phyloP scores from a whole-genome alignment of 139 green algal species.

The Chlorella sp. region DNA sequence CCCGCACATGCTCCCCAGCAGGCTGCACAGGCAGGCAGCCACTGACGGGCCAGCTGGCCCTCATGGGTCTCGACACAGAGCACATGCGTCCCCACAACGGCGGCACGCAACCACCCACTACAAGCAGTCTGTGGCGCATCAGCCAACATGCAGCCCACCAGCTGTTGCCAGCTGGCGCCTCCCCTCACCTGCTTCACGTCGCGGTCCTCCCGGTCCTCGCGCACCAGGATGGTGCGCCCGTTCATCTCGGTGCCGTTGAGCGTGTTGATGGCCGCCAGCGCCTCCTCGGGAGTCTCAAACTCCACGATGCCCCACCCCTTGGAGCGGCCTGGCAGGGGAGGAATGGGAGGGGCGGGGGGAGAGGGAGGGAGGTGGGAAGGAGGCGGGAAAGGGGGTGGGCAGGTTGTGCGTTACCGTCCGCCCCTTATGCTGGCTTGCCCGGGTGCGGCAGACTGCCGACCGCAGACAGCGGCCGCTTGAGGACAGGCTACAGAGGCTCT shows the following conservation, averaged over 20 bases:
- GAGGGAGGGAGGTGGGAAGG: neutral
- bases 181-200: slow-evolving; percentile 86
- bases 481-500: too few species aligned
- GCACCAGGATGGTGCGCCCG: slow-evolving; percentile 89
- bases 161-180: too few species aligned
- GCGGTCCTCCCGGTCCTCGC: slow-evolving; percentile 94
- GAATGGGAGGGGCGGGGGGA: too few species aligned
- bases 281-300: slow-evolving; percentile 76
- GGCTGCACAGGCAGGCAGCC: too few species aligned
- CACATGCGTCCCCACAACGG: too few species aligned
- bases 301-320: slow-evolving; percentile 95
- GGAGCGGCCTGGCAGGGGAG: slow-evolving; percentile 72
- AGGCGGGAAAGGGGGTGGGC: neutral
- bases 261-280: slow-evolving; percentile 68
- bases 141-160: neutral
- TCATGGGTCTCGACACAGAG: too few species aligned
- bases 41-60: too few species aligned
- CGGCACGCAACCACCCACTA: too few species aligned
- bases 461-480: neutral
- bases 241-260: slow-evolving; percentile 80
- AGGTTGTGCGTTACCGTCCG: too few species aligned
- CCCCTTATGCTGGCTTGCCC: neutral
- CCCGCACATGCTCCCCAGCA: too few species aligned
- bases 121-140: too few species aligned
- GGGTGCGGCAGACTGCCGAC: neutral